These are phyloP conservation scores for Zanthoxylum bungeanum DNA, from an alignment of 345 rosid species.

Conservation along the genomic window DNA sequence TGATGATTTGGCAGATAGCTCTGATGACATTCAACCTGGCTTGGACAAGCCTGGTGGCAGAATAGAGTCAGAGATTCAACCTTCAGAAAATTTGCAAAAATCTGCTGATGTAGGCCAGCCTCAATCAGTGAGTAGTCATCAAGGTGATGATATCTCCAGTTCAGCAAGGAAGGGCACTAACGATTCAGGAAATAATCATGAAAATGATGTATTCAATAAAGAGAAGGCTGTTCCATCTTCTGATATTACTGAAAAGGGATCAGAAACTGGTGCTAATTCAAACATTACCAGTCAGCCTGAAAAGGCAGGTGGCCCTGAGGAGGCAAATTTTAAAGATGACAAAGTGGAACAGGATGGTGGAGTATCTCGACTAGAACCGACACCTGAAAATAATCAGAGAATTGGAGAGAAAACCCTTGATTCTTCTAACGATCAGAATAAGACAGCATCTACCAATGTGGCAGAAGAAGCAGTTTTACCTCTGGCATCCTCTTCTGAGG, in stretches of 20 bases:
- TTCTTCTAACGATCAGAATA: conserved; percentile 45
- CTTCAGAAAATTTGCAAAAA: conserved; percentile 38
- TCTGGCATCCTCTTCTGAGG: conserved; percentile 42
- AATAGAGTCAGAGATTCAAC: conserved; percentile 32
- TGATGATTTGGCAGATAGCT: conserved; percentile 37
- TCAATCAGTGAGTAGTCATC: conserved; percentile 26
- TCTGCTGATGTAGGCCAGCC: conserved; percentile 35
- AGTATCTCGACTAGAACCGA: conserved; percentile 30
- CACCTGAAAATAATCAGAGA: conserved; percentile 32
- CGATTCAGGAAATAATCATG: conserved; percentile 40
- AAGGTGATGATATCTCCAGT: conserved; percentile 39
- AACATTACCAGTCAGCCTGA: conserved; percentile 25
- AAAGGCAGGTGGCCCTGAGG: conserved; percentile 31
- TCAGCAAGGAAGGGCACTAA: conserved; percentile 28
- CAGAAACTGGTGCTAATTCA: conserved; percentile 31
- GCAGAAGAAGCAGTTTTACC: conserved; percentile 40
- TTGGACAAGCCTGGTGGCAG: conserved; percentile 33
- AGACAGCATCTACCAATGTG: conserved; percentile 25
- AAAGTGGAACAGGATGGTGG: conserved; percentile 38
- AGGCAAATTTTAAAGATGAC: conserved; percentile 30
- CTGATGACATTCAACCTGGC: conserved; percentile 27
- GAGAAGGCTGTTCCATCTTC: conserved; percentile 33
- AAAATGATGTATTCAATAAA: conserved; percentile 29
- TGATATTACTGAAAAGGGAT: conserved; percentile 39
- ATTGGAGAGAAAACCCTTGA: conserved; percentile 43